A percentile compares a stretch with the other conserved stretches of the same genome.
phyloP scores from a whole-genome alignment of 2,329 filamentous ascomycete genomes.

The Beauveria sp. region DNA sequence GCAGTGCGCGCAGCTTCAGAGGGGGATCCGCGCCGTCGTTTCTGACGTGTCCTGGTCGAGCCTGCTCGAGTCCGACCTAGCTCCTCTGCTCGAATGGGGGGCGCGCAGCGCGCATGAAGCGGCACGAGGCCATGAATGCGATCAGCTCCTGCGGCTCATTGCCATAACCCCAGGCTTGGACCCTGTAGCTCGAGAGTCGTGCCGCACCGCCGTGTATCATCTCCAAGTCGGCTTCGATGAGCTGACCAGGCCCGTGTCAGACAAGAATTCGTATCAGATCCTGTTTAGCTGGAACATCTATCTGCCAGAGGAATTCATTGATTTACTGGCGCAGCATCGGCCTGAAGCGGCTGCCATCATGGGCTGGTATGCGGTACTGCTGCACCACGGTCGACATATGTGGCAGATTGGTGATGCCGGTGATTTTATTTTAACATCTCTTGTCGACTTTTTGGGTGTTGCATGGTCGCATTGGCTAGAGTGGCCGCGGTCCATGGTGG shows the following conservation, averaged over 20 bases:
- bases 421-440: not conserved
- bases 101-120: too few relatives aligned
- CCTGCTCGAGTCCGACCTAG: not conserved
- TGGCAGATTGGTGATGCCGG: conserved; percentile 8
- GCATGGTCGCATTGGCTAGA: conserved; percentile 2
- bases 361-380: conserved; percentile 2
- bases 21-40: not conserved
- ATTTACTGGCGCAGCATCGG: not conserved
- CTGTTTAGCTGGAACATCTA: not conserved
- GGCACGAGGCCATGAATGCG: not conserved
- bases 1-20: conserved; percentile 1
- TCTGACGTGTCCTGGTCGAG: not conserved
- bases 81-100: not conserved
- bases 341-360: not conserved
- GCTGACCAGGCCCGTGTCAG: not conserved
- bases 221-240: conserved; percentile 1
- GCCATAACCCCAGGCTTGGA: not conserved
- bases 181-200: not conserved
- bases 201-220: not conserved
- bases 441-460: not conserved
- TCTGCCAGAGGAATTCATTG: not conserved
- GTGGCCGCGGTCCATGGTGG: not conserved
- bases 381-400: not conserved
- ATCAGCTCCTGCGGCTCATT: not conserved
- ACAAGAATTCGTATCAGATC: not conserved